Percentiles rank a stretch among this genome's conserved stretches.
These are phyloP conservation scores for Coemansia pectinata DNA, from an alignment of 192 early-diverging fungal genomes.

Conservation along the genomic window DNA sequence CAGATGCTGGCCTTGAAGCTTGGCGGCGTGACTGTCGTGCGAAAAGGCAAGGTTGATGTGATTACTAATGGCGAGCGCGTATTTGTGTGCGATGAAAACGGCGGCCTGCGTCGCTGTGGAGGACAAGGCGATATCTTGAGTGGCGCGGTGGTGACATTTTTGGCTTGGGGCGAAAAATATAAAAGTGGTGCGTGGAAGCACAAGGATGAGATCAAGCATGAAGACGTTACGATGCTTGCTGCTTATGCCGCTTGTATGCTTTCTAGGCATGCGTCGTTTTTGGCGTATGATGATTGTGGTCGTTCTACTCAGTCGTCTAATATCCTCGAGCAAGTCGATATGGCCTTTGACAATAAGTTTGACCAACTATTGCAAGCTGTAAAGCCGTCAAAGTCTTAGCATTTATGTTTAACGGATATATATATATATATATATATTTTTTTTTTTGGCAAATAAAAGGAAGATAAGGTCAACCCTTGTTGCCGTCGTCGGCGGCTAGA, in stretches of 20 bases:
- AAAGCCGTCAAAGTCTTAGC: slow-evolving; percentile 18
- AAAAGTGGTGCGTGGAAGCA: slow-evolving; percentile 62
- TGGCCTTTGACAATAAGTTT: slow-evolving; percentile 57
- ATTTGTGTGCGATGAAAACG: slow-evolving; percentile 61
- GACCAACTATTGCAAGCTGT: slow-evolving; percentile 40
- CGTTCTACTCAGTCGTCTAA: slow-evolving; percentile 40
- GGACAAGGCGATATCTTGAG: slow-evolving; percentile 95
- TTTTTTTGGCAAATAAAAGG: neutral
- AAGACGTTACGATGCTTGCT: slow-evolving; percentile 60
- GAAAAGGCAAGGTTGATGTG: slow-evolving; percentile 75
- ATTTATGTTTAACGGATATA: neutral
- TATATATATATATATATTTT: too few species aligned
- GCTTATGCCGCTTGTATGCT: slow-evolving; percentile 61
- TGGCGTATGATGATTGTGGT: slow-evolving; percentile 51
- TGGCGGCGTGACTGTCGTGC: slow-evolving; percentile 76
- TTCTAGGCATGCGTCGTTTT: slow-evolving; percentile 43
- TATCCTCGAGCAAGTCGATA: slow-evolving; percentile 47
- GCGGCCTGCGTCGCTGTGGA: slow-evolving; percentile 85
- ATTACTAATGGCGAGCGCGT: slow-evolving; percentile 75
- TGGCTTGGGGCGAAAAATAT: slow-evolving; percentile 82
- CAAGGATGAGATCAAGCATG: slow-evolving; percentile 23
- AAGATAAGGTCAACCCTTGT: neutral
- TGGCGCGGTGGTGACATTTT: slow-evolving; percentile 79
- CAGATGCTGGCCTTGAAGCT: slow-evolving; percentile 63
- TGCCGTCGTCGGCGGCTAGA: neutral